Base-by-base conservation (phyloP, 768 basidiomycete genomes). In the Cystofilobasidium macerans region DNA sequence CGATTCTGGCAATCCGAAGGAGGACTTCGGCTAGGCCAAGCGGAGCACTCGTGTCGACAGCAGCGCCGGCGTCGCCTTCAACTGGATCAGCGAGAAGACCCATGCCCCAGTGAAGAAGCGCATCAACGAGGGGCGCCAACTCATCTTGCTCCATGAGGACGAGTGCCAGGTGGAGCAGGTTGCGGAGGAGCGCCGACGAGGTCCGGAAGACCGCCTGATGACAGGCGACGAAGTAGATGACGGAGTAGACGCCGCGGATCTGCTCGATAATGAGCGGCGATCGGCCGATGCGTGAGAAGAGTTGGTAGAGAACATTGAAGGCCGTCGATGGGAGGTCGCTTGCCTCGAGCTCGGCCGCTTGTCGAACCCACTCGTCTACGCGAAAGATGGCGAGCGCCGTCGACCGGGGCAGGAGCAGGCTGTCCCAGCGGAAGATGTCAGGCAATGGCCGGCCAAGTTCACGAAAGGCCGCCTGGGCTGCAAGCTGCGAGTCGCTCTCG, bases 231-330 rank as follows among this genome's bases (percentile, higher is more conserved):
- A 88, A 85, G 33, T 97, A 75, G 32, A 83, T 83, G 53, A 94
- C 76, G 1, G 83, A 82, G 63, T 89, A 85, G 45, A 92, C 72
- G 33, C 85, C 77, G 16, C 93, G 84, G 45, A 84, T 75, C 72
- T 93, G 88, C 73, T 94, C 89, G 73, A 89, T 88, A 68, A 94
- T 81, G 43, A 95, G 80, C 24, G 85, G 85, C 0, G 84, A 83
- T 13, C 76, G 74, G 65, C 87, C 82, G 12, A 90, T 77, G 45
- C 81, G 80, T 7, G 84, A 80, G 69, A 93, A 83, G 18, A 94
- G 79, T 59, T 83, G 81, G 65, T 86, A 85, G 32, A 89, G 74
- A 62, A 88, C 81, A 68, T 92, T 89, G 73, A 88, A 92, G 6
- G 84, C 83, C 57, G 83, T 83, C 4, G 61, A 43, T 4, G 47